These are phyloP conservation scores for Monosporascus sp. DNA, from an alignment of 2,329 filamentous ascomycete species.

Conservation along the genomic window DNA sequence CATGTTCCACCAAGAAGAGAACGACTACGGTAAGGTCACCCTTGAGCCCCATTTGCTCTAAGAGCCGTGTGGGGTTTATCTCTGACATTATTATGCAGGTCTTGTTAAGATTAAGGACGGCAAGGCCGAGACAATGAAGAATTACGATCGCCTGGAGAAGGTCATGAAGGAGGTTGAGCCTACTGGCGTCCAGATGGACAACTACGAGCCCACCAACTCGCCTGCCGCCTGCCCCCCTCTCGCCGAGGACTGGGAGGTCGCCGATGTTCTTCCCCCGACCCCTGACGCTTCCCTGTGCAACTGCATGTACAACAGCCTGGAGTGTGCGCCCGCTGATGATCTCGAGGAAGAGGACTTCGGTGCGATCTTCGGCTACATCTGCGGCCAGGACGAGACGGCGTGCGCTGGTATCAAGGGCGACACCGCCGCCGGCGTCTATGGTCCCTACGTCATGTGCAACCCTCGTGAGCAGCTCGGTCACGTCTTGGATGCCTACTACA, in stretches of 20 bases:
- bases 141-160: constrained; percentile 58
- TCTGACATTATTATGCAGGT: constrained; percentile 12
- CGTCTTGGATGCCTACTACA: constrained; percentile 55
- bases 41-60: neutral
- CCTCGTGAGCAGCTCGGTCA: constrained; percentile 54
- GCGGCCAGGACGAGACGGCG: constrained; percentile 38
- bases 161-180: constrained; percentile 58
- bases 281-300: constrained; percentile 63
- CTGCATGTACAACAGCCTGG: constrained; percentile 65
- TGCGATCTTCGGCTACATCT: constrained; percentile 33
- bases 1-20: constrained; percentile 75
- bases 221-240: constrained; percentile 57
- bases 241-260: constrained; percentile 51
- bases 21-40: constrained; percentile 54
- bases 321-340: constrained; percentile 52
- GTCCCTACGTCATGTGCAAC: constrained; percentile 60
- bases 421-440: constrained; percentile 49
- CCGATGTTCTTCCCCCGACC: constrained; percentile 61
- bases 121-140: constrained; percentile 50
- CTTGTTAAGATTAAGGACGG: constrained; percentile 50
- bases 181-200: constrained; percentile 49
- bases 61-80: no score
- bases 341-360: constrained; percentile 49
- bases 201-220: constrained; percentile 61
- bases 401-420: constrained; percentile 55